Percentiles rank a stretch among this genome's conserved stretches.
Conservation (phyloP, 179 eudicot species). For the Monotropa hypopitys region DNA sequence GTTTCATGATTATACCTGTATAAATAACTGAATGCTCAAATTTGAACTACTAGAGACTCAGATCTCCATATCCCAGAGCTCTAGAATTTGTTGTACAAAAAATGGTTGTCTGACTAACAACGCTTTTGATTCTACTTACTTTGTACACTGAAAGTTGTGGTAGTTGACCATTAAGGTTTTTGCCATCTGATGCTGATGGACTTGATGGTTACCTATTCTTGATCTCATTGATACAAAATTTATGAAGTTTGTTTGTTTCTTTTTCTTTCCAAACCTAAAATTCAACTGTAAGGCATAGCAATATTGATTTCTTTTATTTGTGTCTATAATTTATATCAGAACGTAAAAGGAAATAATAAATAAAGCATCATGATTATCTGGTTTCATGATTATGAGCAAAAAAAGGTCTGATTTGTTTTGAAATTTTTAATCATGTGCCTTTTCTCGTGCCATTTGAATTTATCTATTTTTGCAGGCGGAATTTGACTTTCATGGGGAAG, state of each 20-base stretch:
- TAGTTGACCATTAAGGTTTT: neutral
- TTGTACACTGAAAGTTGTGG: neutral
- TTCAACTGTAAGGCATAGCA: neutral
- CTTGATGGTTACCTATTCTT: neutral
- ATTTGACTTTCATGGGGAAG: constrained; percentile 95
- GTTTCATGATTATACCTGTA: neutral
- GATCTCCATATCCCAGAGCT: neutral
- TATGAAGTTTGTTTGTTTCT: neutral
- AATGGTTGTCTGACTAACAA: no score
- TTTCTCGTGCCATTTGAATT: neutral
- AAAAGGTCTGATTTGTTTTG: neutral
- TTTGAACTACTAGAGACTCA: neutral
- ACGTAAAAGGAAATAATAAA: neutral
- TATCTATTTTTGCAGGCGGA: constrained; percentile 53
- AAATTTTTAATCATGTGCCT: neutral
- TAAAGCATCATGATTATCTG: neutral
- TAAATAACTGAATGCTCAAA: neutral
- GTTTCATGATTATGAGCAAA: neutral
- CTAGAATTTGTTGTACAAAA: neutral
- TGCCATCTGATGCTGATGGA: neutral
- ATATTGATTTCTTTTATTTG: neutral
- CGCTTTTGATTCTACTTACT: neutral
- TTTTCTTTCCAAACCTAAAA: neutral
- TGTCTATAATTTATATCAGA: neutral
- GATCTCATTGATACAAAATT: neutral